These are phyloP conservation scores for Claviceps purpurea DNA, from an alignment of 2,329 filamentous ascomycete species.

Conservation along the genomic window DNA sequence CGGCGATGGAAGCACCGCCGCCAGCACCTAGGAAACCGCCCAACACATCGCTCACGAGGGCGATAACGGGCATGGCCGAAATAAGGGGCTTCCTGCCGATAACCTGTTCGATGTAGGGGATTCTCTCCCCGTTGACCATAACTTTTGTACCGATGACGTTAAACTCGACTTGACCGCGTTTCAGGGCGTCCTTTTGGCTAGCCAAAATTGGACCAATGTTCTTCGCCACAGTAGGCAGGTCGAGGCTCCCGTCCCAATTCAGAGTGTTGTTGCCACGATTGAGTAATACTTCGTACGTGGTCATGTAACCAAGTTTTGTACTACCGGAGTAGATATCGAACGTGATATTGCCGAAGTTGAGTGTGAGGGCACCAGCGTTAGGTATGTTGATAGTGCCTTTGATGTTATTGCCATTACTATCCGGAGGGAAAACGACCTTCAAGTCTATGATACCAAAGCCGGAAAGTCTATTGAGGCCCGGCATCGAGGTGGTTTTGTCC, in stretches of 20 bases:
- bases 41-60: conserved; percentile 24
- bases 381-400: conserved; percentile 29
- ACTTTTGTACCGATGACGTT: conserved; percentile 28
- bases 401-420: conserved; percentile 27
- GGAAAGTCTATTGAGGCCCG: conserved; percentile 24
- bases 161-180: conserved; percentile 26
- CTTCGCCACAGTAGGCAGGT: conserved; percentile 25
- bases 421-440: conserved; percentile 24
- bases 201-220: conserved; percentile 28
- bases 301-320: conserved; percentile 25
- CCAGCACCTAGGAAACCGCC: conserved; percentile 19
- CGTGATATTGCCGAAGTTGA: conserved; percentile 32
- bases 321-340: conserved; percentile 28
- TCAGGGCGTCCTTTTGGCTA: conserved; percentile 22
- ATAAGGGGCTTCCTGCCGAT: conserved; percentile 25
- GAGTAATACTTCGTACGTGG: conserved; percentile 25
- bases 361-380: conserved; percentile 28
- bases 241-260: conserved; percentile 26
- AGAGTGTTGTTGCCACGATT: conserved; percentile 29
- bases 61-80: conserved; percentile 23
- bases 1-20: conserved; percentile 15
- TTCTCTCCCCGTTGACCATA: conserved; percentile 26
- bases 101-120: conserved; percentile 30
- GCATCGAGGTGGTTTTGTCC: conserved; percentile 27
- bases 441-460: conserved; percentile 27